These are phyloP conservation scores for Saccharum spontaneum DNA, from an alignment of 176 grass and related monocot genomes.

Conservation along the genomic window DNA sequence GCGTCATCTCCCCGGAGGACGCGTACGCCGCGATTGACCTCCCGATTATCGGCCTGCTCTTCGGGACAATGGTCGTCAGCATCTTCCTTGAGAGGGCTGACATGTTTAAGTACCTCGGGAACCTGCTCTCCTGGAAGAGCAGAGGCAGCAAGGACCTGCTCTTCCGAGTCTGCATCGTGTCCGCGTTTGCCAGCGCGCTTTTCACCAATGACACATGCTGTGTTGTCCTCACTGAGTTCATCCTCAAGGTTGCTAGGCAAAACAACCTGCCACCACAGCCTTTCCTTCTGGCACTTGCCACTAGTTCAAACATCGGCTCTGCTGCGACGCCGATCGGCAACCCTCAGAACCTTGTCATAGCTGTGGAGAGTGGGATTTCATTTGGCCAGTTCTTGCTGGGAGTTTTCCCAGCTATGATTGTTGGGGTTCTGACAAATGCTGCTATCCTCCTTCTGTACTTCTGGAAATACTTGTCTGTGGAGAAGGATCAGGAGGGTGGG, in stretches of 20 bases:
- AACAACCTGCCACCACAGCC: constrained; percentile 84
- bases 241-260: constrained; percentile 76
- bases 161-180: constrained; percentile 67
- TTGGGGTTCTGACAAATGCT: constrained; percentile 59
- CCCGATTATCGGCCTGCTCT: constrained; percentile 73
- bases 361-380: constrained; percentile 64
- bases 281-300: constrained; percentile 60
- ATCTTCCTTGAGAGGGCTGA: constrained; percentile 78
- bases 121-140: constrained; percentile 69
- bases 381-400: constrained; percentile 65
- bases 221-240: constrained; percentile 85
- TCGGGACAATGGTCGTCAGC: constrained; percentile 74
- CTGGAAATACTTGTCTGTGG: constrained; percentile 55
- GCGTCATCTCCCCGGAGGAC: constrained; percentile 62
- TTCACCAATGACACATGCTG: constrained; percentile 88
- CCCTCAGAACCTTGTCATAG: constrained; percentile 84
- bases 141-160: constrained; percentile 72
- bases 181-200: constrained; percentile 58
- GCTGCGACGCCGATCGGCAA: constrained; percentile 75
- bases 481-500: constrained; percentile 54
- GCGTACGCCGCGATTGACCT: constrained; percentile 74
- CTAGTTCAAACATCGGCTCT: constrained; percentile 75
- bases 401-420: constrained; percentile 62
- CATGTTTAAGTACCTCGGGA: constrained; percentile 74
- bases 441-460: constrained; percentile 74